Conservation (phyloP, 179 eudicot genomes). For the Beta macrorhiza region DNA sequence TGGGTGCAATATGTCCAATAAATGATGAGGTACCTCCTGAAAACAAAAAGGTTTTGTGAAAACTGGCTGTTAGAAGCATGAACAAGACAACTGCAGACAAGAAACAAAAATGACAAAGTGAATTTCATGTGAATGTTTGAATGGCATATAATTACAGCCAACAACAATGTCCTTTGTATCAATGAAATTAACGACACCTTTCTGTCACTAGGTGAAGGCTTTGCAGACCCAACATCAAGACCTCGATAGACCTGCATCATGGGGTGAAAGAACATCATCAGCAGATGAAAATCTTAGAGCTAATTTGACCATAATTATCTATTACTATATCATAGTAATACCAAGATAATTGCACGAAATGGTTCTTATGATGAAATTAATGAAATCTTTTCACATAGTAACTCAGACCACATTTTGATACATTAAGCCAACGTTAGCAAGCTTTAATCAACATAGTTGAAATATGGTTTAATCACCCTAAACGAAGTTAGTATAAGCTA, state of each 20-base stretch:
- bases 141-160: conserved; percentile 16
- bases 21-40: conserved; percentile 94
- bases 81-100: neutral
- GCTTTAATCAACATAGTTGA: too few relatives aligned
- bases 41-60: conserved; percentile 15
- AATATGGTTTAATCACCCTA: too few relatives aligned
- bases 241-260: conserved; percentile 80
- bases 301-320: too few relatives aligned
- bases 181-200: conserved; percentile 44
- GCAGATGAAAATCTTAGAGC: neutral
- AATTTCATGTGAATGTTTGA: neutral
- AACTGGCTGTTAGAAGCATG: neutral
- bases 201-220: conserved; percentile 75
- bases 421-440: too few relatives aligned
- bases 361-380: too few relatives aligned
- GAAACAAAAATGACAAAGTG: neutral
- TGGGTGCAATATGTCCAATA: conserved; percentile 90
- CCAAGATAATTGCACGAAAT: too few relatives aligned
- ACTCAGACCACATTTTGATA: too few relatives aligned
- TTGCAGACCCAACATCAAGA: conserved; percentile 97
- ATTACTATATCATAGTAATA: too few relatives aligned
- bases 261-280: neutral
- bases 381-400: too few relatives aligned
- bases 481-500: too few relatives aligned
- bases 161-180: conserved; percentile 19